A percentile compares a stretch with the other conserved stretches of the same genome.
Evolutionary conservation across 768 basidiomycete genomes (phyloP).

Genomic region (Kwoniella botswanensis): DNA sequence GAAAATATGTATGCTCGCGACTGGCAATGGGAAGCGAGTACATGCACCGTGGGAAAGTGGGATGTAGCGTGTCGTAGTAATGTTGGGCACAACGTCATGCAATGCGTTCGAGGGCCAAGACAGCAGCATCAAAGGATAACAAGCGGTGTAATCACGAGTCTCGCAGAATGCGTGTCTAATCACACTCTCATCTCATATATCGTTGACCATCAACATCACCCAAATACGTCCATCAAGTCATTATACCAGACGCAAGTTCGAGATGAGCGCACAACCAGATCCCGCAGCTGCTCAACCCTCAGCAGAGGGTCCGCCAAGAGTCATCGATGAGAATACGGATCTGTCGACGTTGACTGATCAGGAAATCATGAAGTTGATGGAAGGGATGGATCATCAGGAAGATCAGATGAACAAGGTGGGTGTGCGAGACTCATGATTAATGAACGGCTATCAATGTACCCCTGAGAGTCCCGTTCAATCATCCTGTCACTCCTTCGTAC

Average conservation of each 20-base stretch:
- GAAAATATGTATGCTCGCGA: neutral
- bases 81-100: no score
- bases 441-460: no score
- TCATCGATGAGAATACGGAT: conserved; percentile 57
- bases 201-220: neutral
- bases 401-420: conserved; percentile 39
- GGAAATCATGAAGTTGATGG: conserved; percentile 55
- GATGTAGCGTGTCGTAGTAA: no score
- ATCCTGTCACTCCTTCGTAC: neutral
- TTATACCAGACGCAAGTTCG: neutral
- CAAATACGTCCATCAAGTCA: neutral
- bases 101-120: no score
- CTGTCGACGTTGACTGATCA: conserved; percentile 56
- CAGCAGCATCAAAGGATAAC: no score
- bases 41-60: no score
- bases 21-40: neutral
- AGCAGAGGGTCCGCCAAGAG: conserved; percentile 11
- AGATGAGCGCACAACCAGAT: neutral
- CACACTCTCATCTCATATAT: neutral
- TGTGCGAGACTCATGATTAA: neutral
- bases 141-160: no score
- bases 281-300: neutral
- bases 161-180: no score
- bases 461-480: no score
- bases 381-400: conserved; percentile 48